Base-by-base conservation (phyloP, 345 rosid genomes). In the Eucalyptus regnans region DNA sequence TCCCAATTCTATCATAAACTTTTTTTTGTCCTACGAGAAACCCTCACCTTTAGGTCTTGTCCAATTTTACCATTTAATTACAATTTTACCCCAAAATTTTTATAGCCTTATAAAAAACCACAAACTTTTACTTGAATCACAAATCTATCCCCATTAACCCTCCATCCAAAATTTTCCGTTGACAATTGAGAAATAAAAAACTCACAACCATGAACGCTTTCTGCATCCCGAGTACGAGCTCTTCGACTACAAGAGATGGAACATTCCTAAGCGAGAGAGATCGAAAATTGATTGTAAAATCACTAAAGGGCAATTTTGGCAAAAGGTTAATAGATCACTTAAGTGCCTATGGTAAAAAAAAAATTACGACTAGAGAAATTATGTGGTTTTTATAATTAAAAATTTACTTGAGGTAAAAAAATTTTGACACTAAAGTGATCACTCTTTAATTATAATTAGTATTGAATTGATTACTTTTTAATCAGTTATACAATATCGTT, bases 341-440 rank as follows among this genome's bases (percentile, higher is more conserved):
- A 52, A 52, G 58, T 52, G 10, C 2, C 2, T 52, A 52, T 52
- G 58, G 10, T 52, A 18, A 18, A 52, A 52, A 52, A 46, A 46
- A 46, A 52, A 52, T 1, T 18, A 0, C 7, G 4, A 52, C 5
- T 52, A 20, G 1, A 52, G 4, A 52, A 52, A 52, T 52, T 52
- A 52, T 2, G 0, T 52, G 10, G 0, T 4, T 20, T 52, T 52
- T 52, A 52, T 52, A 52, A 52, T 52, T 20, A 52, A 52, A 52
- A 52, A 52, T 18, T 52, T 52, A 52, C 10, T 0, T 3, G 0
- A 52, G 23, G 8, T 52, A 52, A 0, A 4, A 52, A 3, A 3
- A 3, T 7, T 52, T 52, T 52, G 10, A 0, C 10, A 52, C 0
- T 8, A 1, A 52, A 52, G 5, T 20, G 5, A 52, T 20, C 0